Base-by-base conservation (phyloP, 306 rosid genomes). In the Canavalia gladiata region DNA sequence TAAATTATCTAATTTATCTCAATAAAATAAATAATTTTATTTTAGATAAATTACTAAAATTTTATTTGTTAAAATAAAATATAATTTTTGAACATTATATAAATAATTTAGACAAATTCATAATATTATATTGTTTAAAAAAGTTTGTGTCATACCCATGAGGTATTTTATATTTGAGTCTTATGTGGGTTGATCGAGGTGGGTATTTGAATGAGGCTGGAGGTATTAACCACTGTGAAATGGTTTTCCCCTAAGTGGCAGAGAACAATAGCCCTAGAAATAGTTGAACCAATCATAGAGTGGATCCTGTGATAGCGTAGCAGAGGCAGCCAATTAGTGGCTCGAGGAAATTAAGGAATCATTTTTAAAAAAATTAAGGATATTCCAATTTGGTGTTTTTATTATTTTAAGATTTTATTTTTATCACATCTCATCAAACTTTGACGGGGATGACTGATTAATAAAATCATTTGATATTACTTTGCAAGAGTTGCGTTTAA, bases 331-430 rank as follows among this genome's bases (percentile, higher is more conserved):
- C 97, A 95, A 90, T 95, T 91, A 90, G 81, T 82, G 60, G 79
- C 92, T 95, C 97, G 97, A 90, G 80, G 92, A 89, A 79, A 87
- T 93, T 95, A 95, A 95, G 99, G 99, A 86, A 87, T 93, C 92
- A 84, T 30, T 33, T 12, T 7, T 13, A 0, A 18, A 13, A 18
- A 42, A 11, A 39, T 37, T 30, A 2, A 10, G 5, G 25, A 18
- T 59, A 25, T 45, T 67, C 13, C 8, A 63, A 37, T 39, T 25
- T 11, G 8, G 3, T n/a, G 8, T 8, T 35, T 39, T 18, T 46
- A 13, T 37, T 85, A 67, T 73, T 67, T 72, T 63, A 77, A 50
- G 13, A 28, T 55, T 87, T 55, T 78, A 82, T 87, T 86, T 74
- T 12, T 43, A 62, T 84, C 87, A 88, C 82, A 76, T 88, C 83